Percentiles rank a stretch among this genome's conserved stretches.
These are phyloP conservation scores for Asterophora lycoperdoides DNA, from an alignment of 768 basidiomycete genomes.

Conservation along the genomic window DNA sequence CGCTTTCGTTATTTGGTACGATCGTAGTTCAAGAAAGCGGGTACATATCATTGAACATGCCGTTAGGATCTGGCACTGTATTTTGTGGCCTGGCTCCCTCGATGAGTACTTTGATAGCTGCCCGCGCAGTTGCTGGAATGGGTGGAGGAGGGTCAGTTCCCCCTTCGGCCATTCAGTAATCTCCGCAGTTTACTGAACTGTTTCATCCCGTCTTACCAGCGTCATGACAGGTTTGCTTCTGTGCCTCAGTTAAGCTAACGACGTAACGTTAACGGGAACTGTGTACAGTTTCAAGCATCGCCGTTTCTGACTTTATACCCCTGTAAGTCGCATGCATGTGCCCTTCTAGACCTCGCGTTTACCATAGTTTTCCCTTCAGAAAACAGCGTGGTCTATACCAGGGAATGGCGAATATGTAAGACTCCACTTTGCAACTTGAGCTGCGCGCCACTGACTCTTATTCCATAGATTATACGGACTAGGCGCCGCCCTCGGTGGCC, in stretches of 20 bases:
- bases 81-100: conserved; percentile 83
- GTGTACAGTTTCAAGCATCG: conserved; percentile 68
- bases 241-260: conserved; percentile 11
- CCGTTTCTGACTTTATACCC: conserved; percentile 86
- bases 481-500: conserved; percentile 78
- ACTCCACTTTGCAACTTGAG: conserved; percentile 6
- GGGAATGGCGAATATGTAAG: conserved; percentile 85
- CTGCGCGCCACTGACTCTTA: neutral
- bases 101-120: conserved; percentile 78
- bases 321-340: conserved; percentile 46
- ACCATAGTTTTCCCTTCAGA: conserved; percentile 33
- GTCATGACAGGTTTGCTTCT: conserved; percentile 72
- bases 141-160: conserved; percentile 81
- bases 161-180: conserved; percentile 15
- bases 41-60: conserved; percentile 6
- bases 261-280: conserved; percentile 21
- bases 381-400: conserved; percentile 89
- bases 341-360: neutral
- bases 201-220: conserved; percentile 35
- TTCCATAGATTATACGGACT: conserved; percentile 68
- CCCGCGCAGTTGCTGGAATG: conserved; percentile 85
- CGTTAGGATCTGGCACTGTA: conserved; percentile 72
- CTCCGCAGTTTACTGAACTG: conserved; percentile 23
- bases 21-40: conserved; percentile 5
- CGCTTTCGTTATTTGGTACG: conserved; percentile 77